Evolutionary conservation across 768 basidiomycete species (phyloP), one percentile per base, ranked within the genome.

Genomic region (Candolleomyces efflorescens): DNA sequence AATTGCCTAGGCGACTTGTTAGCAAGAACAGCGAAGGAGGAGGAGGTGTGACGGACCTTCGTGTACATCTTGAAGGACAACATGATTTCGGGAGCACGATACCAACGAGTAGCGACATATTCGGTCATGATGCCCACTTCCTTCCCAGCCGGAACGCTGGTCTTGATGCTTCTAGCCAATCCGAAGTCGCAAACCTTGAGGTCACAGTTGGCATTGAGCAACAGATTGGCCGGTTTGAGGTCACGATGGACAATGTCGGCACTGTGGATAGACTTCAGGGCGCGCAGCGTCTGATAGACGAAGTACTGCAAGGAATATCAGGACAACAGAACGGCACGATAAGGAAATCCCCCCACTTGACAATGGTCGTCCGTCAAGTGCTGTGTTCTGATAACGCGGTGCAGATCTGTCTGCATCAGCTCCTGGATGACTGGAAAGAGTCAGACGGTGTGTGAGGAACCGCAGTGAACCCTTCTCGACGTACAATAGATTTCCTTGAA

Each of bases 11-110:
- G 50, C 49, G 58, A 58, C 39, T 32, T 13, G 48, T 20, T 37
- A 27, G 20, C 53, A 55, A 26, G 12, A 11, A 38, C 36, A 20
- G 6, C 61, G 62, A 53, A 43, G 13, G 15, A 39, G n/a, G 23
- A 45, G 9, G 54, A 36, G 55, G 43, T 60, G 24, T 60, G 60
- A 18, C 61, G 18, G 41, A 84, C 86, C 77, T 87, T 87, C 56
- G 86, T 87, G 68, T 89, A 88, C 85, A 89, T 89, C 75, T 92
- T 92, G 83, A 94, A 94, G 3, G 89, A 91, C 53, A 94, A 78
- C 93, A 96, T 96, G 68, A 95, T 93, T 71, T 96, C 94, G 0
- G 92, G 92, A 0, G 94, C 93, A 49, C 92, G 84, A 69, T 94
- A 96, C 93, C 92, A 95, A 54, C 93, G 75, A 53, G 94, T 95